Base-by-base conservation (phyloP, 2,329 filamentous ascomycete species). In the Aspergillus pseudoterreus region DNA sequence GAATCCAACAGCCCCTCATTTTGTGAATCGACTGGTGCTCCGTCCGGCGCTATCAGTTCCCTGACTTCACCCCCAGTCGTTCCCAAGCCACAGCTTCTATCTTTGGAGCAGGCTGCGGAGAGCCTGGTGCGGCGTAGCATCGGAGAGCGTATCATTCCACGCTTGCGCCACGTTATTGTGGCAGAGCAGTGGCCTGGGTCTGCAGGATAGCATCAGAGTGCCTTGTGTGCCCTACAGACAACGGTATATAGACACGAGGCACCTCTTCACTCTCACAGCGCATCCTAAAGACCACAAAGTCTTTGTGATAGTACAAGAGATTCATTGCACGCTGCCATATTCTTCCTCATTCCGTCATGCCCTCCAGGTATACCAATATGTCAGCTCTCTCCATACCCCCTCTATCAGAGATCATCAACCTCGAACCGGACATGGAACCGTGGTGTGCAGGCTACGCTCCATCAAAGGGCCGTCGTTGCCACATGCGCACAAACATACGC, bases 361-460 rank as follows among this genome's bases (percentile, higher is more conserved):
- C 38, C 14, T 22, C 8, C 14, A 42, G 14, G 6, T 8, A 17
- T 42, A 5, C 38, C 38, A 22, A 21, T 42, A 14, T 19, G 38
- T 17, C 38, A 42, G 4, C 12, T 19, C 15, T 17, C 14, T 42
- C 38, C 38, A 12, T 19, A 19, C 17, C 38, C 38, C 14, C 15
- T 49, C 54, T 64, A 22, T 55, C 52, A 10, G 48, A 57, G 0
- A 60, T 63, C 21, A 50, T 64, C 17, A 22, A 50, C 0, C 50
- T 64, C 12, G 14, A 60, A n/a, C 60, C 58, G 8, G 52, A 56
- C 1, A 2, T 48, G 17, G 60, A 63, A 14, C 42, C 52, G 15
- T 55, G 43, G 41, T 62, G 61, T 41, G 54, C 43, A 19, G 61
- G 59, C 2, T 58, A 53, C 12, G 60, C 59, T 4, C 41, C 36